These are phyloP conservation scores for Mortierella sp. DNA, from an alignment of 371 early-diverging fungal species.

Conservation along the genomic window DNA sequence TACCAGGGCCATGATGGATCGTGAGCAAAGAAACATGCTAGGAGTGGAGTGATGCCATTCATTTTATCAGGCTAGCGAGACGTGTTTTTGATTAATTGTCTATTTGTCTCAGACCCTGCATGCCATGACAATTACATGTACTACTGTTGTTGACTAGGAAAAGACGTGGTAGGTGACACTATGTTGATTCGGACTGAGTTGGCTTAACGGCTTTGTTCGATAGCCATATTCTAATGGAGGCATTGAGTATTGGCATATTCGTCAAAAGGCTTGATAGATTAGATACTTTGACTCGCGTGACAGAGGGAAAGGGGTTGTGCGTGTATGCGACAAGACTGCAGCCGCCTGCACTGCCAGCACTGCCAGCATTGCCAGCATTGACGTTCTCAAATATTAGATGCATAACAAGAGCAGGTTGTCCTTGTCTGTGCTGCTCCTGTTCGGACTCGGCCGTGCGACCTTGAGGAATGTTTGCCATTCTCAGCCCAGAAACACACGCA, in stretches of 20 bases:
- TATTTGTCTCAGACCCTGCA: conserved; percentile 5
- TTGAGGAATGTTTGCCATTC: not conserved
- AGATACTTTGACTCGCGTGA: not conserved
- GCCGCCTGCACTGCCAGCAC: too few relatives aligned
- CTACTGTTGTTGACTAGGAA: too few relatives aligned
- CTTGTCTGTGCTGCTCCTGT: too few relatives aligned
- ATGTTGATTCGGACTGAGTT: not conserved
- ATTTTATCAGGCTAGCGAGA: not conserved
- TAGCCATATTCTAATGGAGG: not conserved
- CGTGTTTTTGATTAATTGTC: not conserved
- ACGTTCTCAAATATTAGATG: too few relatives aligned
- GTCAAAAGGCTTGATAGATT: too few relatives aligned
- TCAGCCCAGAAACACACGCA: not conserved
- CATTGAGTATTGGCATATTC: not conserved
- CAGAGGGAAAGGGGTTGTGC: not conserved
- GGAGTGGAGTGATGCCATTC: too few relatives aligned
- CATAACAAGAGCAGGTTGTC: too few relatives aligned
- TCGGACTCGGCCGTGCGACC: not conserved
- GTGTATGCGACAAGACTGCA: not conserved
- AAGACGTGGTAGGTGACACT: too few relatives aligned
- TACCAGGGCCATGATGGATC: not conserved
- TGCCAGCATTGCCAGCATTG: too few relatives aligned
- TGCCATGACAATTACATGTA: not conserved
- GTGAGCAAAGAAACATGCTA: not conserved
- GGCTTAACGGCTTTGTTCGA: not conserved